Evolutionary conservation across 163 green algal species (phyloP).

Genomic region (Chlorella variabilis): DNA sequence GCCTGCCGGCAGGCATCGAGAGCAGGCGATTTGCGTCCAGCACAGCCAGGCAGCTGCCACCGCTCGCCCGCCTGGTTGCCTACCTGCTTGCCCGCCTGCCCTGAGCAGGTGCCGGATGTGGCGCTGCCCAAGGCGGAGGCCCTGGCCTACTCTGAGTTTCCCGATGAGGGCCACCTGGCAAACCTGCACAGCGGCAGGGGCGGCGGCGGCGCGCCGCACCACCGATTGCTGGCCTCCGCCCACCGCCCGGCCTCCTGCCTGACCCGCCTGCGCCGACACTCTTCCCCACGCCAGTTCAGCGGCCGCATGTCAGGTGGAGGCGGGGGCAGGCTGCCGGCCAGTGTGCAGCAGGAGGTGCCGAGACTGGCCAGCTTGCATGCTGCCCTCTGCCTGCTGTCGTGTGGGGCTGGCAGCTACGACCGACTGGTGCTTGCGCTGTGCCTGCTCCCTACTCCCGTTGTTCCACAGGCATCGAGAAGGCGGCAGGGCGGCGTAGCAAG

Average conservation of each 20-base stretch:
- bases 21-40: not conserved
- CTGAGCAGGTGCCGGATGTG: constrained; percentile 20
- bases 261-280: constrained; percentile 7
- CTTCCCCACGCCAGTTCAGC: constrained; percentile 25
- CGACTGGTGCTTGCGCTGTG: too few species aligned
- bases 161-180: constrained; percentile 24
- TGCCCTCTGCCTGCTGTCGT: too few species aligned
- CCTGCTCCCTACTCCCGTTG: not conserved
- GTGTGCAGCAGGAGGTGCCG: not conserved
- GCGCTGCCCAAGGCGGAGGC: constrained; percentile 8
- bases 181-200: not conserved
- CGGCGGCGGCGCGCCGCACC: not conserved
- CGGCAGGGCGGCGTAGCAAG: constrained; percentile 10
- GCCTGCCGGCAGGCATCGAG: not conserved
- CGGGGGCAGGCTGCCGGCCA: too few species aligned
- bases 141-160: constrained; percentile 31
- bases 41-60: too few species aligned
- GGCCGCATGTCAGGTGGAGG: constrained; percentile 22
- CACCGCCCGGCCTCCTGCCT: constrained; percentile 10
- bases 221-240: not conserved
- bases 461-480: constrained; percentile 23
- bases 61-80: not conserved
- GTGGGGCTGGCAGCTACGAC: too few species aligned
- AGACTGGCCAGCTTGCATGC: too few species aligned
- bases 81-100: not conserved